phyloP scores from a whole-genome alignment of 2,329 filamentous ascomycete genomes.

The Fusarium humuli region DNA sequence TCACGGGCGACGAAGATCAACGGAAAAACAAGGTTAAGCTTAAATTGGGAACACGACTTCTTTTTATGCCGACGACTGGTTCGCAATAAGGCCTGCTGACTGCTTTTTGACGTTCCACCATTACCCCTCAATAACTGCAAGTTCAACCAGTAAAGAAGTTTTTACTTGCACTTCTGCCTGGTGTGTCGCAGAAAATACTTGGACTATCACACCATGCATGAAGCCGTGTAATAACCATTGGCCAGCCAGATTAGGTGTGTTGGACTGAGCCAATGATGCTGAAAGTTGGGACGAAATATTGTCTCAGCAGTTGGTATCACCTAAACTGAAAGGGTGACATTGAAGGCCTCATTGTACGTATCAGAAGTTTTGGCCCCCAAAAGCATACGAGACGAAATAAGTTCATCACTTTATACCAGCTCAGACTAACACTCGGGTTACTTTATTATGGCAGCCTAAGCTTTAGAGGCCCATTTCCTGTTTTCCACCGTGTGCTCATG shows the following conservation, averaged over 20 bases:
- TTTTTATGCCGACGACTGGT: neutral
- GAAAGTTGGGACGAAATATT: neutral
- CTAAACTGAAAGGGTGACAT: neutral
- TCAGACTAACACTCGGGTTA: accelerated
- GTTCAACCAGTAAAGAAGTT: neutral
- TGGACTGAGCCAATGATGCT: neutral
- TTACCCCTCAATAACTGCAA: neutral
- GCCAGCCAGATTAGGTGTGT: accelerated
- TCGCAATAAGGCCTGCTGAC: neutral
- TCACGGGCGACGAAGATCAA: accelerated
- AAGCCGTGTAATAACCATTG: neutral
- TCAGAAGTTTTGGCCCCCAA: neutral
- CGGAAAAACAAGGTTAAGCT: accelerated
- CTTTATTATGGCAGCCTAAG: neutral
- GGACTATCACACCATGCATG: neutral
- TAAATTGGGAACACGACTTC: neutral
- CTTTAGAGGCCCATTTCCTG: too few relatives aligned
- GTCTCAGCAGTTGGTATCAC: neutral
- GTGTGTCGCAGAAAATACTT: neutral
- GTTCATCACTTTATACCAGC: accelerated
- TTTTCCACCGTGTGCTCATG: neutral
- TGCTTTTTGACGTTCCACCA: neutral
- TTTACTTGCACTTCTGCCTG: slow-evolving; percentile 7
- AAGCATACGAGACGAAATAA: neutral
- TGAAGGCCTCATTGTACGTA: neutral